Evolutionary conservation across 495 filamentous ascomycete genomes (phyloP).

Genomic region (Wilcoxina mikolae): DNA sequence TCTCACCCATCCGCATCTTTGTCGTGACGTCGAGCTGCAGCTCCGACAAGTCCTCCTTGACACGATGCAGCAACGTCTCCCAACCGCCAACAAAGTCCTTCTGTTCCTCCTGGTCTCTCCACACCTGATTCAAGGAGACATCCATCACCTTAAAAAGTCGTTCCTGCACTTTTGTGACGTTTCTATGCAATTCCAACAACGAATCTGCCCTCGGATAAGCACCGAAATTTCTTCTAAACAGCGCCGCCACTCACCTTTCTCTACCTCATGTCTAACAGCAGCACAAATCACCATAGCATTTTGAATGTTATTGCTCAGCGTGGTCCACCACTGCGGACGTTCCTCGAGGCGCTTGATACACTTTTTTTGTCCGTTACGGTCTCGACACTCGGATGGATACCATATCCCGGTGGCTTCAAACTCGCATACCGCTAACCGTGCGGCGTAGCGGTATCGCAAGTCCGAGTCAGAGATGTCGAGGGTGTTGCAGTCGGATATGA

Average conservation of each 20-base stretch:
- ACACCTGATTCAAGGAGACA: conserved; percentile 11
- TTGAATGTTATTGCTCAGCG: conserved; percentile 28
- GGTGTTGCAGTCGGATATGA: conserved; percentile 18
- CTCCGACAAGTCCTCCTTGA: background rate
- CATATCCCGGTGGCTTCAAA: conserved; percentile 24
- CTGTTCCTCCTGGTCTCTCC: conserved; percentile 13
- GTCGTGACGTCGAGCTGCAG: background rate
- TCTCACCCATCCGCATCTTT: background rate
- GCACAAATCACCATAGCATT: conserved; percentile 21
- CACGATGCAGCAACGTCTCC: background rate
- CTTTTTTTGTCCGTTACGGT: conserved; percentile 6
- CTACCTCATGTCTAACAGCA: conserved; percentile 23
- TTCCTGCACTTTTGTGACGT: conserved; percentile 23
- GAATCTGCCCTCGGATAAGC: conserved; percentile 8
- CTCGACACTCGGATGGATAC: conserved; percentile 21
- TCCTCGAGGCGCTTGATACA: conserved; percentile 24
- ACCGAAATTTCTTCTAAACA: background rate
- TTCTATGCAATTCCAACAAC: conserved; percentile 21
- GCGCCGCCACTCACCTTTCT: conserved; percentile 23
- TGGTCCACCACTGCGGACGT: conserved; percentile 28
- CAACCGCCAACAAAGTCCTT: conserved; percentile 11
- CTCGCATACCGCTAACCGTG: conserved; percentile 24
- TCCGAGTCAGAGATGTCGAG: conserved; percentile 11
- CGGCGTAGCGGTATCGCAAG: conserved; percentile 18
- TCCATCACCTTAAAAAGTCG: conserved; percentile 13